These are phyloP conservation scores for Pseudovirgaria hyperparasitica DNA, from an alignment of 2,329 filamentous ascomycete genomes.

Conservation along the genomic window DNA sequence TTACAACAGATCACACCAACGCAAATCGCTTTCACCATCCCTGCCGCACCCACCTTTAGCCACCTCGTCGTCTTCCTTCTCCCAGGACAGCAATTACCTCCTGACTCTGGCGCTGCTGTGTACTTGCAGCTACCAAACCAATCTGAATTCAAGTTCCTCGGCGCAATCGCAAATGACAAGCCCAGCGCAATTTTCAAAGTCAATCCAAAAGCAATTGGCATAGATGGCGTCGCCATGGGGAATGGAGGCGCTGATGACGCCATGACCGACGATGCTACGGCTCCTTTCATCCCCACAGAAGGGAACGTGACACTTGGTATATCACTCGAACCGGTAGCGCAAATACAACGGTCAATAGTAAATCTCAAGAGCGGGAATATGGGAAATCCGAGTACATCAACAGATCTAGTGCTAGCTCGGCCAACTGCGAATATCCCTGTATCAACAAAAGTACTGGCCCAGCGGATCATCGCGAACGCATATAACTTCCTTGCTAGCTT, in stretches of 20 bases:
- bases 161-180: conserved; percentile 79
- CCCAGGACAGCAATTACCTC: conserved; percentile 61
- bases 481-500: conserved; percentile 95
- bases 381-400: conserved; percentile 13
- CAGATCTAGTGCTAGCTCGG: conserved; percentile 22
- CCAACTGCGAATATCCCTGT: conserved; percentile 28
- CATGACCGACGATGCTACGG: conserved; percentile 29
- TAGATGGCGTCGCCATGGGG: conserved; percentile 25
- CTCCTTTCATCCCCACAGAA: no score
- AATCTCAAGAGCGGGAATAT: conserved; percentile 37
- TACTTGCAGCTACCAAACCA: conserved; percentile 61
- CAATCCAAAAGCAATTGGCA: conserved; percentile 24
- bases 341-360: conserved; percentile 58
- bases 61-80: conserved; percentile 86
- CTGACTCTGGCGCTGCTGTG: conserved; percentile 71
- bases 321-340: conserved; percentile 61
- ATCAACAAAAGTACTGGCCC: conserved; percentile 68
- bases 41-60: conserved; percentile 43
- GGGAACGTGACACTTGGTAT: conserved; percentile 60
- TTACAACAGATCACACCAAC: conserved; percentile 42
- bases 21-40: conserved; percentile 57
- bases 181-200: conserved; percentile 87
- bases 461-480: conserved; percentile 90
- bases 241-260: conserved; percentile 34
- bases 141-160: conserved; percentile 67